Evolutionary conservation across 129 eudicot genomes (phyloP), one percentile per base, ranked within the genome.

Genomic region (Arctium minus): DNA sequence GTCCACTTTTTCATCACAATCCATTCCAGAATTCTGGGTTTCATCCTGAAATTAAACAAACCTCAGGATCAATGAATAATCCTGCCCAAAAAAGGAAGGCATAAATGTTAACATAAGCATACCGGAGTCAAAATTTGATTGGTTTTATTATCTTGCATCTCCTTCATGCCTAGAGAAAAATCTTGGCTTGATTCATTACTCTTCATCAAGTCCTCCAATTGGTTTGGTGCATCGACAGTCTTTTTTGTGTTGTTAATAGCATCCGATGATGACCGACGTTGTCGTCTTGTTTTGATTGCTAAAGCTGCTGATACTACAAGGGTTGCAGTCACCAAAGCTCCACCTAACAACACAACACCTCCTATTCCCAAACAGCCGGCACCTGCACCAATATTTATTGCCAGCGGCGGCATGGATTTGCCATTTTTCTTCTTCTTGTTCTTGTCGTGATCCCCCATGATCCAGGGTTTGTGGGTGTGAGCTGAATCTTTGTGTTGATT

Each of bases 271-370:
- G 87, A 79, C 22, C 53, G 60, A 0, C 31, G 78, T 77, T 60
- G 87, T 62, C 70, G 82, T 62, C 70, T 79, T 32, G 31, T 72
- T 60, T 81, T 77, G 18, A 79, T 76, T 15, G 91, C 86, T 22
- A 22, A 22, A 22, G 27, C 27, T 22, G 27, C 27, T 22, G 27
- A 22, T 22, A 22, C 27, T 5, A 85, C 89, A 33, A 92, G 35
- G 15, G 91, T 84, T 6, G 96, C 89, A 69, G 92, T 73, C 31
- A 88, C 91, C 70, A 90, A 67, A 17, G 85, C 91, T 42, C 92
- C 94, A 72, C 92, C 94, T 29, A 90, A 22, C 74, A 92, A 77
- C 64, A 90, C 37, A 33, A 91, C 33, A 13, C 88, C 90, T 31
- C 90, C 91, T 10, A 89, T 42, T 11, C 88, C 91, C 76, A 87